A percentile compares a stretch with the other conserved stretches of the same genome.
phyloP scores from a whole-genome alignment of 306 rosid species.

The Psophocarpus tetragonolobus region DNA sequence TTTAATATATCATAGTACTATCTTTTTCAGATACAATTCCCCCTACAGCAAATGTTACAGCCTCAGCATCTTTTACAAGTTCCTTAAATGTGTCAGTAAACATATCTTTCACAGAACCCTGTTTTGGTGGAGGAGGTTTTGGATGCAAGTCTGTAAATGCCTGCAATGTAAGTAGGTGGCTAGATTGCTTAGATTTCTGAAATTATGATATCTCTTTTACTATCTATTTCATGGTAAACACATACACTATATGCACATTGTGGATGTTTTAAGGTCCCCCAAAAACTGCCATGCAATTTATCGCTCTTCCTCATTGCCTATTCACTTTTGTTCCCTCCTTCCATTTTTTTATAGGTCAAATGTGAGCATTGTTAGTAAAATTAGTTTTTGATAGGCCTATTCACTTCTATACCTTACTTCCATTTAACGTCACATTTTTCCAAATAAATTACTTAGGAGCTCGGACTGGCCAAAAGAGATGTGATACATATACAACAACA shows the following conservation, averaged over 20 bases:
- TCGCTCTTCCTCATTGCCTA: not conserved
- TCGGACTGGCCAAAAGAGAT: too few relatives aligned
- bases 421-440: not conserved
- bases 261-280: not conserved
- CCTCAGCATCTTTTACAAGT: constrained; percentile 65
- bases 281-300: not conserved
- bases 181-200: constrained; percentile 8
- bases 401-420: not conserved
- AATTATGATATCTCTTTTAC: not conserved
- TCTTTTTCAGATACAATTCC: constrained; percentile 72
- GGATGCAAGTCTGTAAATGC: constrained; percentile 67
- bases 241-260: not conserved
- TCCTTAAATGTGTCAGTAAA: constrained; percentile 70
- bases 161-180: constrained; percentile 87
- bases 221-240: not conserved
- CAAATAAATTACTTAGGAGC: not conserved
- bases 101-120: constrained; percentile 78
- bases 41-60: constrained; percentile 77
- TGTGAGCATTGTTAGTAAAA: too few relatives aligned
- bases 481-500: too few relatives aligned
- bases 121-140: constrained; percentile 68
- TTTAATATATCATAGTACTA: constrained; percentile 11
- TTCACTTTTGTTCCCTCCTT: not conserved
- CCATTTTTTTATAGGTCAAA: too few relatives aligned
- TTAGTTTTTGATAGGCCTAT: too few relatives aligned